Evolutionary conservation across 495 filamentous ascomycete genomes (phyloP).

Genomic region (Talaromyces proteolyticus): DNA sequence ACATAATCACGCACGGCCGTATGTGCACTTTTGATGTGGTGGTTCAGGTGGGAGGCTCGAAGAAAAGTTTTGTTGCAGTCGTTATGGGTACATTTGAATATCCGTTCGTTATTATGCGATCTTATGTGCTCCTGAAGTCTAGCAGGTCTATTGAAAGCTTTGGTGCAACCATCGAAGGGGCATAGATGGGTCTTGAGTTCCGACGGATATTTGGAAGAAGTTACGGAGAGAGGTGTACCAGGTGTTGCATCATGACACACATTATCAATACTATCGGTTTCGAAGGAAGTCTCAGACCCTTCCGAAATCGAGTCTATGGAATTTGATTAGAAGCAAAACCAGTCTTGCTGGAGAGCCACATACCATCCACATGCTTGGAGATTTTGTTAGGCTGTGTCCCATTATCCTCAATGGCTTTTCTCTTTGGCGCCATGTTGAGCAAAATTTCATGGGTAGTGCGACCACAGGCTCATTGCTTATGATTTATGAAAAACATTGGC

Average conservation of each 20-base stretch:
- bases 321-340: background rate
- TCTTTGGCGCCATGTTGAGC: constrained; percentile 3
- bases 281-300: constrained; percentile 8
- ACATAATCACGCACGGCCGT: constrained; percentile 62
- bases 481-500: no score
- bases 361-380: background rate
- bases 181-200: constrained; percentile 70
- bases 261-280: constrained; percentile 20
- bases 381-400: background rate
- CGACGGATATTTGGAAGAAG: constrained; percentile 54
- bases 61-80: constrained; percentile 78
- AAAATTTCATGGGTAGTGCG: no score
- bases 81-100: constrained; percentile 59
- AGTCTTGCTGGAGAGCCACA: background rate
- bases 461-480: no score
- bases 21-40: constrained; percentile 80
- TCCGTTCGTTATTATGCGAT: constrained; percentile 74
- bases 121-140: constrained; percentile 71
- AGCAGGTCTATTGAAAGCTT: constrained; percentile 84
- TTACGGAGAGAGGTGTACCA: constrained; percentile 46
- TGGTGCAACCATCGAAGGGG: constrained; percentile 60
- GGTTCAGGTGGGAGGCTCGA: constrained; percentile 72
- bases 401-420: constrained; percentile 1
- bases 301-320: background rate
- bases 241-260: constrained; percentile 42